Base-by-base conservation (phyloP, 352 stramenopile species). In the Phytopythium chamaehyphon region DNA sequence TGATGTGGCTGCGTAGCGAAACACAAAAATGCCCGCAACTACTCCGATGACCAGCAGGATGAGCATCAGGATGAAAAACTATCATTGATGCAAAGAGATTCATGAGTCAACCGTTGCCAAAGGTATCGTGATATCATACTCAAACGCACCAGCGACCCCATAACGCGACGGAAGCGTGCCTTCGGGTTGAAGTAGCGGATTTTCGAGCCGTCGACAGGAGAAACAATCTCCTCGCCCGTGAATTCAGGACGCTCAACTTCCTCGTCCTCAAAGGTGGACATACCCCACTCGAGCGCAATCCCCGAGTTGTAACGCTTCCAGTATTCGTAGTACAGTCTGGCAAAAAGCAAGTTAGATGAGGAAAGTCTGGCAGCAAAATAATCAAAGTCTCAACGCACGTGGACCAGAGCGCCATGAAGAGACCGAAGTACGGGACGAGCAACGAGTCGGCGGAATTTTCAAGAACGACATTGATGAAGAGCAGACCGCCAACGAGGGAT, bases 381-480 rank as follows among this genome's bases (percentile, higher is more conserved):
- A 21, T 9, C 14, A 11, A 24, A 19, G 9, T 22, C 18, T 26
- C 19, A 4, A 31, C 70, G 19, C 60, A 81, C 61, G 78, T 87
- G 6, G 77, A 83, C 81, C 81, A 91, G 18, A 91, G 60, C 39
- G 77, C 76, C 81, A 91, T 91, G 59, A 91, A 91, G 23, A 91
- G 54, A n/a, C 81, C 81, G 47, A 87, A 91, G 54, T 86, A 83
- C 1, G 76, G 76, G 37, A 91, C 69, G 9, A 91, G 50, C 19
- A 69, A 40, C 18, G 74, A 75, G 50, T 90, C 79, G 9, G 76
- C 76, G 0, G 76, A 84, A 15, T 57, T 31, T 52, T 89, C 64
- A 1, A 81, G 38, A 15, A 85, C 16, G 10, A 96, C 83, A 58
- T 93, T 61, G 35, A 96, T 87, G 36, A 98, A 95, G 16, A 98